These are phyloP conservation scores for Nicotiana tomentosiformis DNA, from an alignment of 257 asterid genomes.

Conservation along the genomic window DNA sequence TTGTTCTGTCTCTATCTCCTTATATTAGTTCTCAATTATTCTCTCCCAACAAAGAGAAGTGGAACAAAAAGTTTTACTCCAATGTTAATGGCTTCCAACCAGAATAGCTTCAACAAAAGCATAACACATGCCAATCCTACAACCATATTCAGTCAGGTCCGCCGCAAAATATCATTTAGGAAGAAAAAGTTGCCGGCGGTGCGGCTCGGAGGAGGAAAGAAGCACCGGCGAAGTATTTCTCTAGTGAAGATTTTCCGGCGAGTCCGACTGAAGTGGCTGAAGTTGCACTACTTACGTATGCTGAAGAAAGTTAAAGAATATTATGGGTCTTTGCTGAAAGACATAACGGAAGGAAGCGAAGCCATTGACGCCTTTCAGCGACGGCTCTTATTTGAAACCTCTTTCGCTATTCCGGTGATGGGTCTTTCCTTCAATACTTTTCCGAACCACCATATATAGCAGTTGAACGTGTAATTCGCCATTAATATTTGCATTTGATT, in stretches of 20 bases:
- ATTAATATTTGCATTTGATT: too few species aligned
- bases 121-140: neutral
- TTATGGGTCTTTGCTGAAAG: slow-evolving; percentile 33
- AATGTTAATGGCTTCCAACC: slow-evolving; percentile 28
- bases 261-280: slow-evolving; percentile 38
- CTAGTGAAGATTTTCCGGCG: slow-evolving; percentile 36
- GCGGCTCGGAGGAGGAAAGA: slow-evolving; percentile 51
- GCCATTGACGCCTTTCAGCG: slow-evolving; percentile 51
- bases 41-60: neutral
- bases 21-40: neutral
- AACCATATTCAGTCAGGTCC: neutral
- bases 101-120: slow-evolving; percentile 1
- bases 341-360: slow-evolving; percentile 34
- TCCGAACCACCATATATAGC: neutral
- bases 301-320: slow-evolving; percentile 39
- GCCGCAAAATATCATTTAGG: slow-evolving; percentile 31
- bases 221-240: slow-evolving; percentile 35
- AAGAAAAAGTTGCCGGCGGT: slow-evolving; percentile 35
- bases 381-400: slow-evolving; percentile 48
- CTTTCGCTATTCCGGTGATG: slow-evolving; percentile 68
- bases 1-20: neutral
- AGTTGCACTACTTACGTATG: slow-evolving; percentile 31
- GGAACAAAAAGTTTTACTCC: neutral
- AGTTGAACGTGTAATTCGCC: too few species aligned
- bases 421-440: slow-evolving; percentile 35